phyloP scores from a whole-genome alignment of 1,139 yeast genomes.

The Debaryomyces psychrophilus region DNA sequence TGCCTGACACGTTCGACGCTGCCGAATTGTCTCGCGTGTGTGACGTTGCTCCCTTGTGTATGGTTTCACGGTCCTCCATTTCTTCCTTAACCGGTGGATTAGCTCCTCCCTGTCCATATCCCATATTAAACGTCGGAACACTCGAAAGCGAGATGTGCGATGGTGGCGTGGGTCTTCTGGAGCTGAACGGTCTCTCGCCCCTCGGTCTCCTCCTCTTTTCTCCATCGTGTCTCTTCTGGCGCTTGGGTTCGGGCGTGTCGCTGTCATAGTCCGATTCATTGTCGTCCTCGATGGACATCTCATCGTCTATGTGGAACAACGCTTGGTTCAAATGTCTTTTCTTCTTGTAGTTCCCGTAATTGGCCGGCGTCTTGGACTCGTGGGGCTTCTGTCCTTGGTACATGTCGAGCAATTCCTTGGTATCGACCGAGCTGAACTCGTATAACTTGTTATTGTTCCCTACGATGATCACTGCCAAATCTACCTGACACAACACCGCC shows the following conservation, averaged over 20 bases:
- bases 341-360: constrained; percentile 52
- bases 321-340: constrained; percentile 27
- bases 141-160: constrained; percentile 31
- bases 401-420: constrained; percentile 59
- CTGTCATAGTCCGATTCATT: constrained; percentile 35
- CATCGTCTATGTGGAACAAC: constrained; percentile 21
- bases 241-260: constrained; percentile 33
- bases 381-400: constrained; percentile 52
- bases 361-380: constrained; percentile 63
- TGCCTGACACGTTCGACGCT: constrained; percentile 11
- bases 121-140: constrained; percentile 33
- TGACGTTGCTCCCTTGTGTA: constrained; percentile 2
- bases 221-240: constrained; percentile 22
- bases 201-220: not conserved
- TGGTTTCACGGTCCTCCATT: constrained; percentile 8
- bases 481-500: constrained; percentile 90
- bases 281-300: constrained; percentile 24
- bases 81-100: constrained; percentile 21
- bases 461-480: constrained; percentile 84
- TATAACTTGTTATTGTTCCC: constrained; percentile 83
- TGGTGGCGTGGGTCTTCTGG: constrained; percentile 24
- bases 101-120: constrained; percentile 15
- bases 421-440: constrained; percentile 78
- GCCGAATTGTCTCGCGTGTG: constrained; percentile 9
- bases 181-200: not conserved